Conservation (phyloP, 306 rosid species). For the Fagus sylvatica region DNA sequence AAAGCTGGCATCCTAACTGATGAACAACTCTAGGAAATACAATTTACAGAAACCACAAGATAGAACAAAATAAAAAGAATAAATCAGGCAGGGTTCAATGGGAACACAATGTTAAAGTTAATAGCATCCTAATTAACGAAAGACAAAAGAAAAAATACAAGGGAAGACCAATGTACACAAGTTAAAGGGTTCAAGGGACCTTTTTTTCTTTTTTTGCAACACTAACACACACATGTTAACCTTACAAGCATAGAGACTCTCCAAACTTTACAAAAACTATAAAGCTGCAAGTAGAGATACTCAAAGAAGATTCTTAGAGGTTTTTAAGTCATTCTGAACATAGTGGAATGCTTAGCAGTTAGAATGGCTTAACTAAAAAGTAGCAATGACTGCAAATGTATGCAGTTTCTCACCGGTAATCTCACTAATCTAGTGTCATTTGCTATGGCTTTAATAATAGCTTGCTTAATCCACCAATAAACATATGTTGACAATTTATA, state of each 20-base stretch:
- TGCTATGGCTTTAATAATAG: slow-evolving; percentile 67
- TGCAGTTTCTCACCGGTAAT: slow-evolving; percentile 67
- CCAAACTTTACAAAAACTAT: not conserved
- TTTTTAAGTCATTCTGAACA: not conserved
- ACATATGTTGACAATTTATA: slow-evolving; percentile 74
- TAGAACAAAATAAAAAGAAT: not conserved
- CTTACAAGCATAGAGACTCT: not conserved
- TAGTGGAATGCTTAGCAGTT: not conserved
- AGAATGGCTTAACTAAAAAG: not conserved
- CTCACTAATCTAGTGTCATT: slow-evolving; percentile 67
- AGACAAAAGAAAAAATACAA: not conserved
- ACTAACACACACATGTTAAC: not conserved
- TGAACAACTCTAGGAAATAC: not conserved
- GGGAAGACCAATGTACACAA: not conserved
- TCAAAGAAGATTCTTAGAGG: not conserved
- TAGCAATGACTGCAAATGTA: slow-evolving; percentile 4
- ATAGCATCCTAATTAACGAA: too few species aligned
- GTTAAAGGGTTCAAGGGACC: not conserved
- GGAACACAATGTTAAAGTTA: not conserved
- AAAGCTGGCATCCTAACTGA: not conserved
- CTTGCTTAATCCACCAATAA: slow-evolving; percentile 91
- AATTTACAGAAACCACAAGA: not conserved
- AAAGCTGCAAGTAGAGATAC: not conserved
- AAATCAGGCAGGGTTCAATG: not conserved
- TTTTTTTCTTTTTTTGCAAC: not conserved